A percentile compares a stretch with the other conserved stretches of the same genome.
These are phyloP conservation scores for Castanea mollissima DNA, from an alignment of 306 rosid genomes.

Conservation along the genomic window DNA sequence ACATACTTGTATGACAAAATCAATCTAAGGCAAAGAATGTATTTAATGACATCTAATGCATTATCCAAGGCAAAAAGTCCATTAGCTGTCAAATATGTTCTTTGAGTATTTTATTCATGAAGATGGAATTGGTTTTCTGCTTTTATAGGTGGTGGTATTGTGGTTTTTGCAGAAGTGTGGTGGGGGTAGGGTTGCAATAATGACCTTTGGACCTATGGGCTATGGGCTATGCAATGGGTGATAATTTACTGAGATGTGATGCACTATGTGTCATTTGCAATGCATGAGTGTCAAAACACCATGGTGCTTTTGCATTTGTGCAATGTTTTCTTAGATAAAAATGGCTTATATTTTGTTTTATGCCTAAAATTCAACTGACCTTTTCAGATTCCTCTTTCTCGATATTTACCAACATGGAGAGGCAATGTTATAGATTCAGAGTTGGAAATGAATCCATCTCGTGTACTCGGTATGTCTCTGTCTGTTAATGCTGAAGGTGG, in stretches of 20 bases:
- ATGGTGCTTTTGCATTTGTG: not conserved
- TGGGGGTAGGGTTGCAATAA: too few relatives aligned
- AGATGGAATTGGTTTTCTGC: too few relatives aligned
- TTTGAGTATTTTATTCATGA: too few relatives aligned
- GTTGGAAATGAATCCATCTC: constrained; percentile 84
- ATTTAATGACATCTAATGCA: too few relatives aligned
- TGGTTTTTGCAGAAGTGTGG: too few relatives aligned
- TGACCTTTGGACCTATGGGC: not conserved
- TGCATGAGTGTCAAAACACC: not conserved
- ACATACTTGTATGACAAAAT: too few relatives aligned
- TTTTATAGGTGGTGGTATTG: too few relatives aligned
- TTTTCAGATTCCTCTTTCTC: constrained; percentile 80
- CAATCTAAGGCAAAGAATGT: too few relatives aligned
- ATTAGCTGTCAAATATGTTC: too few relatives aligned
- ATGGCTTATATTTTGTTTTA: not conserved
- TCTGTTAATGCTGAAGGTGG: constrained; percentile 92
- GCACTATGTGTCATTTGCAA: not conserved
- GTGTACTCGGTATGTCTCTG: constrained; percentile 77
- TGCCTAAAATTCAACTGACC: constrained; percentile 1
- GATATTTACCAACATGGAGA: constrained; percentile 91
- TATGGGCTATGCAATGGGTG: not conserved
- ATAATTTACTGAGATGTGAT: not conserved
- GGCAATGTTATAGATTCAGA: constrained; percentile 75
- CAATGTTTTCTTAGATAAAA: not conserved
- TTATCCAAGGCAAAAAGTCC: too few relatives aligned